Conservation (phyloP, 176 grass and related monocot genomes). For the Oropetium thomaeum region DNA sequence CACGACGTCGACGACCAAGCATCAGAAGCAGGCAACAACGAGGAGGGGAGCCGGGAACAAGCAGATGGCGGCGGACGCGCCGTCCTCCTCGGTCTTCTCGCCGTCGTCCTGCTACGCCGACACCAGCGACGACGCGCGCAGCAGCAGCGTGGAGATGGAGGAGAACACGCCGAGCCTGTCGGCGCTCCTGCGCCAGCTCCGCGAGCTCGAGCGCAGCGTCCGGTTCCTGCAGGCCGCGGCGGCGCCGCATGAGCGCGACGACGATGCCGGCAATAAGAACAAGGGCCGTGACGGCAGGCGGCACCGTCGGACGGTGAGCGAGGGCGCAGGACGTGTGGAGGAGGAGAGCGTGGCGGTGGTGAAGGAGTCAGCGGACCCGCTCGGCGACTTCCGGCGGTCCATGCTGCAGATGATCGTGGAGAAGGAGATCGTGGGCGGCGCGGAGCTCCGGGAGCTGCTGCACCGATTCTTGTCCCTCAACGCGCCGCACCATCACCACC, state of each 20-base stretch:
- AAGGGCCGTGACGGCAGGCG: background rate
- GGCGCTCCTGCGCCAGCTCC: conserved; percentile 66
- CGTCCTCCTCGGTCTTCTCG: conserved; percentile 32
- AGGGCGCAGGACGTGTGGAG: conserved; percentile 42
- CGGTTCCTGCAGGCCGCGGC: background rate
- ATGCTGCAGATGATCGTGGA: conserved; percentile 95
- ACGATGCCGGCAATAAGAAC: background rate
- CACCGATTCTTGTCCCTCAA: conserved; percentile 52
- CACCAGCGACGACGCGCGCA: conserved; percentile 9
- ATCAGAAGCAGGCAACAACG: too few species aligned
- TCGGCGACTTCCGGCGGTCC: conserved; percentile 63
- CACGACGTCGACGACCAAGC: background rate
- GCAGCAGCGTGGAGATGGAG: conserved; percentile 35
- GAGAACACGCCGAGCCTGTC: conserved; percentile 55
- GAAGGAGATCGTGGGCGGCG: conserved; percentile 61
- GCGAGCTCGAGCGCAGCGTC: conserved; percentile 60
- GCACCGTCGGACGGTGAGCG: conserved; percentile 48
- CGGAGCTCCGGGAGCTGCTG: conserved; percentile 53
- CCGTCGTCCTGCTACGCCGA: conserved; percentile 3
- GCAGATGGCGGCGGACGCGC: background rate
- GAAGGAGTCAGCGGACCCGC: conserved; percentile 72
- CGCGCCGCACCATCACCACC: conserved; percentile 35
- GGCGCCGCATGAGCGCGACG: background rate
- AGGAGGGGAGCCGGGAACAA: background rate
- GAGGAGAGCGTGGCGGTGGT: conserved; percentile 81